Base-by-base conservation (phyloP, 2,329 filamentous ascomycete species). In the Fusarium poae region DNA sequence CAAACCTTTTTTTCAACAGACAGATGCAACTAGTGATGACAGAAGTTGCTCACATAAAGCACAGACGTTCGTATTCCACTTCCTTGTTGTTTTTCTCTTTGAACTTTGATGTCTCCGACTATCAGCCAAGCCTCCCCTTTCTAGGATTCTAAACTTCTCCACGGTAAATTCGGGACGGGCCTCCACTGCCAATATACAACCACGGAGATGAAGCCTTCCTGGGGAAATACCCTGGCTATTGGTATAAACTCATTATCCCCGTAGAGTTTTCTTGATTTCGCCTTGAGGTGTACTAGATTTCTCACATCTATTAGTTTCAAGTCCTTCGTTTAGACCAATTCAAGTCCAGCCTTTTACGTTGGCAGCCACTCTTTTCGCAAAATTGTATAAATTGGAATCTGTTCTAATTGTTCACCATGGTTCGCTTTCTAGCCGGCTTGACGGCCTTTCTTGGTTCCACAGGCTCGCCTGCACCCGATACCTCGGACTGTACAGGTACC, bases 391-490 rank as follows among this genome's bases (percentile, higher is more conserved):
- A 53, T 27, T 12, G 11, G 18, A 29, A 29, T 3, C 15, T 13
- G 3, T 13, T 18, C 13, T 27, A 23, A 12, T 37, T 11, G n/a
- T 34, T 40, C n/a, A 48, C 10, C 10, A 68, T 69, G 67, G 34
- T 58, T 5, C 57, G 65, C 15, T 46, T 68, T 20, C 27, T 70
- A 4, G 45, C 65, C 23, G 52, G 55, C 25, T 57, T 67, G 1
- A 39, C 62, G 25, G 29, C 68, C 2, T 63, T 66, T 15, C 48
- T 70, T 18, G 43, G 62, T 16, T 27, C 16, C 21, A 52, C 44
- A 3, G 57, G 57, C 16, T 44, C 46, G 21, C 57, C 62, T 6
- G 7, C 21, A 4, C 16, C 49, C 12, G 15, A 13, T 3, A 18
- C 39, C 2, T 9, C 16, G 8, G 54, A 67, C 21, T 71, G 67